A percentile compares a stretch with the other conserved stretches of the same genome.
Evolutionary conservation across 2,329 filamentous ascomycete species (phyloP).

Genomic region (Thielaviopsis ethacetica): DNA sequence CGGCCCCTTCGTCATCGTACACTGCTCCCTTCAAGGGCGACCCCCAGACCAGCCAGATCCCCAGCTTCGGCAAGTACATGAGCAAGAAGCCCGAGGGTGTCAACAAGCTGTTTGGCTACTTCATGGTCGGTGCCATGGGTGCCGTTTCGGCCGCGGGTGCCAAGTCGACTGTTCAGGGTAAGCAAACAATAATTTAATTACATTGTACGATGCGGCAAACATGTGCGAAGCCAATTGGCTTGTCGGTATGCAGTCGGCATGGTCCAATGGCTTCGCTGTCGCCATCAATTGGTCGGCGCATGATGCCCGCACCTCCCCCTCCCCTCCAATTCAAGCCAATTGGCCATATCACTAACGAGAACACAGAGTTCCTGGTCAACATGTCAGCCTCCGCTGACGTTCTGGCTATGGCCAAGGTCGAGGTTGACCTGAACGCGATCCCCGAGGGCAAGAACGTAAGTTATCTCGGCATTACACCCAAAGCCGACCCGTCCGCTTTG

Average conservation of each 20-base stretch:
- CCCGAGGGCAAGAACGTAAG: constrained; percentile 98
- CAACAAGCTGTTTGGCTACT: constrained; percentile 90
- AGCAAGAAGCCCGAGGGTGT: constrained; percentile 47
- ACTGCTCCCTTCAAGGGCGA: constrained; percentile 49
- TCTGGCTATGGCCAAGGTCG: constrained; percentile 97
- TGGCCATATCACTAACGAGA: not conserved
- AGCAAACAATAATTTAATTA: constrained; percentile 21
- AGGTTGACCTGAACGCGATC: constrained; percentile 82
- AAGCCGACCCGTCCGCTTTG: not conserved
- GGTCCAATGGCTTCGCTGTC: not conserved
- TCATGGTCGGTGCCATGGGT: constrained; percentile 95
- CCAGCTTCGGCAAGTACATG: constrained; percentile 79
- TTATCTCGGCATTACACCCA: constrained; percentile 14
- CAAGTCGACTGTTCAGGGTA: constrained; percentile 97
- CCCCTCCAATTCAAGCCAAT: not conserved
- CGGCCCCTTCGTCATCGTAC: constrained; percentile 30
- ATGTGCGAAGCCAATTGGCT: not conserved
- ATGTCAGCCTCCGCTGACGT: constrained; percentile 99
- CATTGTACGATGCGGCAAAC: not conserved
- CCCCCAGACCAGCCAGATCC: constrained; percentile 51
- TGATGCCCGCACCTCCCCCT: not conserved
- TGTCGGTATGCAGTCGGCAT: not conserved
- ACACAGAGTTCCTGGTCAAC: constrained; percentile 96
- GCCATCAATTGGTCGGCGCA: not conserved
- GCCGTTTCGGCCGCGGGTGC: constrained; percentile 82